phyloP scores from a whole-genome alignment of 208 protist genomes.

The Endotrypanum monterogeii region DNA sequence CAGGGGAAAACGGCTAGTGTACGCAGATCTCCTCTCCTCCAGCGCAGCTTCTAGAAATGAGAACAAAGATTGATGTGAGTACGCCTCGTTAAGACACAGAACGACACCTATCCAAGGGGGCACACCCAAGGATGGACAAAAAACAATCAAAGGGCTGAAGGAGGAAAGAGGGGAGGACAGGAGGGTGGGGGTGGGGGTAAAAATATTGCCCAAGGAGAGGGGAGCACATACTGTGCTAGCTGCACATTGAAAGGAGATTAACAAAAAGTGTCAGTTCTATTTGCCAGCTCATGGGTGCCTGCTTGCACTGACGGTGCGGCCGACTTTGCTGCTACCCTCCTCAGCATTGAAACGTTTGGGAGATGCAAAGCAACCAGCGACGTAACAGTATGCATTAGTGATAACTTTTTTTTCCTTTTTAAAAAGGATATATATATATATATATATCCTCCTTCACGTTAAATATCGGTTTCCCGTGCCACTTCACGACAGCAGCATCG shows the following conservation, averaged over 20 bases:
- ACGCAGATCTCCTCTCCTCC: neutral
- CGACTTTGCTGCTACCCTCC: neutral
- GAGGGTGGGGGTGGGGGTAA: neutral
- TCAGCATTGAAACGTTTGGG: neutral
- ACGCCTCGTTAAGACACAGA: neutral
- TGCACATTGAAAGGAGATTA: too few relatives aligned
- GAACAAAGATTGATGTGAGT: neutral
- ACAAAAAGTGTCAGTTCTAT: neutral
- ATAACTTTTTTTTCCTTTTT: neutral
- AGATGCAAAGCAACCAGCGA: neutral
- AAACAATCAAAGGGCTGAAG: neutral
- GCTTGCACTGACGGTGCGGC: neutral
- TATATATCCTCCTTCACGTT: neutral
- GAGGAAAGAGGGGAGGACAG: too few relatives aligned
- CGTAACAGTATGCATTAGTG: neutral
- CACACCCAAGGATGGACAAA: neutral
- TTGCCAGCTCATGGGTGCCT: neutral
- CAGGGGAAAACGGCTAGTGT: neutral
- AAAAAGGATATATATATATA: too few relatives aligned
- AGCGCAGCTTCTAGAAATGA: neutral
- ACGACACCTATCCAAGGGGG: neutral
- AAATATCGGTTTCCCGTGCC: neutral
- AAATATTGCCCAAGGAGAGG: neutral
- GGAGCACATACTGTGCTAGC: neutral
- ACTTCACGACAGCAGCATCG: neutral